Evolutionary conservation across 176 grass and related monocot genomes (phyloP), one percentile per base, ranked within the genome.

Genomic region (Rhynchospora pubera): DNA sequence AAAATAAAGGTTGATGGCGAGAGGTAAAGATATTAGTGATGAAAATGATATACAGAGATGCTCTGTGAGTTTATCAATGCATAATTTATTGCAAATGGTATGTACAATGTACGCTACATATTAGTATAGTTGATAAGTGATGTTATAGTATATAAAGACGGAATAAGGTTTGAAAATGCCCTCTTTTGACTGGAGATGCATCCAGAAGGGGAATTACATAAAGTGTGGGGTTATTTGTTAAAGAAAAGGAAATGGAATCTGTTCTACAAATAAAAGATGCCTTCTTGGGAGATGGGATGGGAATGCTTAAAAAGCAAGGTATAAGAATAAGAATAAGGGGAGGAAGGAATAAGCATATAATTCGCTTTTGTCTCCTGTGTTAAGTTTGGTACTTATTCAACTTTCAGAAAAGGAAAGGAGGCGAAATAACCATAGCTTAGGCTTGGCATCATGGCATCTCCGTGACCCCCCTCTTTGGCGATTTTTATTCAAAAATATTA

Each of bases 301-400:
- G 79, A 77, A 76, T 85, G 57, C 15, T 58, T 60, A 79, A 50
- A 89, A 89, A 79, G 79, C 79, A 89, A 83, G 55, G 79, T 85
- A 89, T 83, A 85, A 84, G 84, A 97, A 97, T 80, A 87, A 77
- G 90, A 83, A 69, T 85, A 91, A 90, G 86, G 72, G 86, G 89
- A 92, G 85, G 84, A 85, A 85, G 77, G 90, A 94, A 94, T 86
- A 85, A 92, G 94, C 90, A 97, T 91, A 62, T 85, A 84, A 79
- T 97, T 91, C 94, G 67, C 77, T 84, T 83, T 94, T 94, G 88
- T 89, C 90, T 87, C 88, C 94, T 89, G 82, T 88, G 34, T 84
- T 86, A 97, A 94, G 94, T 91, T 92, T 97, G 88, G 90, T 84
- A 94, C 90, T 86, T 87, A 79, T 84, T 86, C 84, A 91, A 59